These are phyloP conservation scores for Mucor indicus DNA, from an alignment of 371 early-diverging fungal genomes.

Conservation along the genomic window DNA sequence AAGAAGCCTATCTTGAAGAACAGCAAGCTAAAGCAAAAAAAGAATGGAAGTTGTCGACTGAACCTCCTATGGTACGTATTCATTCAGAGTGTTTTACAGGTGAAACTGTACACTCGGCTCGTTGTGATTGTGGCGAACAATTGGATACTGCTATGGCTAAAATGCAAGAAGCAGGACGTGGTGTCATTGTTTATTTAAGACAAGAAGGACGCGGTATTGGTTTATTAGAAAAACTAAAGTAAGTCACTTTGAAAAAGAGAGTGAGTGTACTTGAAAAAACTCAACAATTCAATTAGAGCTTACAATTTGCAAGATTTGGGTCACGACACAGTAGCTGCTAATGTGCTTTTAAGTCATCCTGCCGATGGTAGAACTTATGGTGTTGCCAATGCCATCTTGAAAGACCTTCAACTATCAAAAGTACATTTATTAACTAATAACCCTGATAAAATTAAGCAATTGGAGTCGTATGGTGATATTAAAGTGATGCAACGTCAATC, in stretches of 20 bases:
- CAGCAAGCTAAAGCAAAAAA: constrained; percentile 37
- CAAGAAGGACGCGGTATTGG: constrained; percentile 98
- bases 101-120: constrained; percentile 86
- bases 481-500: constrained; percentile 79
- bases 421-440: constrained; percentile 93
- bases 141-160: constrained; percentile 89
- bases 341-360: constrained; percentile 84
- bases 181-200: constrained; percentile 90
- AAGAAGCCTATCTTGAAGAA: constrained; percentile 33
- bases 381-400: constrained; percentile 86
- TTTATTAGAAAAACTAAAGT: constrained; percentile 87
- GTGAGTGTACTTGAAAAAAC: too few relatives aligned
- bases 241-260: constrained; percentile 29
- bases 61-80: constrained; percentile 80
- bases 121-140: constrained; percentile 97
- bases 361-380: constrained; percentile 91
- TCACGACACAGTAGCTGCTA: constrained; percentile 93
- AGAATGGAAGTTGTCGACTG: constrained; percentile 21
- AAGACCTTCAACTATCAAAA: constrained; percentile 67
- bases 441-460: constrained; percentile 86
- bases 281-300: constrained; percentile 71
- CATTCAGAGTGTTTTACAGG: constrained; percentile 98
- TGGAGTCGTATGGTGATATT: constrained; percentile 66
- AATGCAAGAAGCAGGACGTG: constrained; percentile 79
- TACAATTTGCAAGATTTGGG: constrained; percentile 96